These are phyloP conservation scores for Schrenkiella parvula DNA, from an alignment of 345 rosid species.

Conservation along the genomic window DNA sequence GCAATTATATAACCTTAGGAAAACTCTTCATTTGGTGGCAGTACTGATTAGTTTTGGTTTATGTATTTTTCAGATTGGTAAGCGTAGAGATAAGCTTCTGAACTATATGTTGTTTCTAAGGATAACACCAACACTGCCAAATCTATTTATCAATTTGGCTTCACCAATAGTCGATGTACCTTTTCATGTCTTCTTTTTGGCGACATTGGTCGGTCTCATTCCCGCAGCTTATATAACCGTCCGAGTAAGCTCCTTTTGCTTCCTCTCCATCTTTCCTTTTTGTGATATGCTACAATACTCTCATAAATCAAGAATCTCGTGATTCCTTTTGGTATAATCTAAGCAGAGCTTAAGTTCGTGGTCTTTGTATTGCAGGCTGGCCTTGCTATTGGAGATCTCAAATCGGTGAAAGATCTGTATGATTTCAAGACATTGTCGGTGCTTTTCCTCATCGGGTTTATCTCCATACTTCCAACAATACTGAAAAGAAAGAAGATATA, in stretches of 20 bases:
- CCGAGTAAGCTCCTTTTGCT: conserved; percentile 48
- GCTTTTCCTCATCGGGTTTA: conserved; percentile 70
- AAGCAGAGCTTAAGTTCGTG: background rate
- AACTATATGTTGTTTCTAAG: conserved; percentile 97
- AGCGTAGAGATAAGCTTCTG: conserved; percentile 85
- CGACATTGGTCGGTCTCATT: conserved; percentile 82
- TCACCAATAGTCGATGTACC: conserved; percentile 97
- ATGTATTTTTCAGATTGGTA: conserved; percentile 55
- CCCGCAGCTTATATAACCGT: conserved; percentile 95
- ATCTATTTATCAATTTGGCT: conserved; percentile 95
- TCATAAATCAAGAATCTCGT: background rate
- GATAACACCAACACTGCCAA: conserved; percentile 90
- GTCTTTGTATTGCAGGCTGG: conserved; percentile 53
- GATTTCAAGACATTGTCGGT: conserved; percentile 72
- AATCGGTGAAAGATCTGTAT: conserved; percentile 74
- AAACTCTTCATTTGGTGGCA: background rate
- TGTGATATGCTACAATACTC: background rate
- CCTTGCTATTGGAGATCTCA: conserved; percentile 79
- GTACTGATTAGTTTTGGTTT: background rate
- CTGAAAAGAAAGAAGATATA: conserved; percentile 68
- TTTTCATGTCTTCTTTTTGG: conserved; percentile 86
- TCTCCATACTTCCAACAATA: conserved; percentile 66
- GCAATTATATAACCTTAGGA: background rate
- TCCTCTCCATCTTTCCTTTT: background rate
- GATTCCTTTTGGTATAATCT: background rate